These are phyloP conservation scores for Penicillium sp. DNA, from an alignment of 2,329 filamentous ascomycete species.

Conservation along the genomic window DNA sequence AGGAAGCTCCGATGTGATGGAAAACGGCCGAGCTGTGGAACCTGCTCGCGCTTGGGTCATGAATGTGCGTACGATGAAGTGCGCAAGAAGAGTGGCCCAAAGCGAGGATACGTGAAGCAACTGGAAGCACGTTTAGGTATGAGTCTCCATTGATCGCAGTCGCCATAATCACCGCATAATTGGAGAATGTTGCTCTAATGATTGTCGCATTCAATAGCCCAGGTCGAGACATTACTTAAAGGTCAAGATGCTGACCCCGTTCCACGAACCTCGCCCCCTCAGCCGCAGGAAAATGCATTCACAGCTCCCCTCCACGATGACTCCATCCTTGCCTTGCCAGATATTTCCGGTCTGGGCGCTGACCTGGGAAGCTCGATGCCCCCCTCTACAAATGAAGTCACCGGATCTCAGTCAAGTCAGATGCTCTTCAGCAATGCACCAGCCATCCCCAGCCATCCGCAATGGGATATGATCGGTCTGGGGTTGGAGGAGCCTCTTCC, in stretches of 20 bases:
- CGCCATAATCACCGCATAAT: not conserved
- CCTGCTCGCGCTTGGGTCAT: constrained; percentile 84
- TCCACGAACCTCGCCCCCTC: constrained; percentile 36
- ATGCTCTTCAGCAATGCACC: constrained; percentile 27
- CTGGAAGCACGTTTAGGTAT: constrained; percentile 89
- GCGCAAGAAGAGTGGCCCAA: constrained; percentile 90
- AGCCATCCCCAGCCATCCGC: constrained; percentile 55
- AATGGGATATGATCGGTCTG: constrained; percentile 84
- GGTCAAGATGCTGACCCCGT: constrained; percentile 64
- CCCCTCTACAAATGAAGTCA: constrained; percentile 30
- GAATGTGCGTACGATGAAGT: constrained; percentile 90
- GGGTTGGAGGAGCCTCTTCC: constrained; percentile 83
- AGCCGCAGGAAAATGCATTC: constrained; percentile 27
- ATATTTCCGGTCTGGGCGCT: constrained; percentile 27
- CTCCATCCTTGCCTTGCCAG: constrained; percentile 25
- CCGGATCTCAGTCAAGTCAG: constrained; percentile 24
- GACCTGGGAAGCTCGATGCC: constrained; percentile 26
- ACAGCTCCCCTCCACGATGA: constrained; percentile 39
- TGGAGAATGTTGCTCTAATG: constrained; percentile 12
- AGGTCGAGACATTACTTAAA: constrained; percentile 90
- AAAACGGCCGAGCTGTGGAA: constrained; percentile 80
- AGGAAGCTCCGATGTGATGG: constrained; percentile 92
- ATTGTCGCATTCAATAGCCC: constrained; percentile 61
- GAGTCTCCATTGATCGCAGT: constrained; percentile 34
- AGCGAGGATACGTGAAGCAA: constrained; percentile 92